Conservation (phyloP, 768 basidiomycete genomes). For the Leccinum aurantiacum region DNA sequence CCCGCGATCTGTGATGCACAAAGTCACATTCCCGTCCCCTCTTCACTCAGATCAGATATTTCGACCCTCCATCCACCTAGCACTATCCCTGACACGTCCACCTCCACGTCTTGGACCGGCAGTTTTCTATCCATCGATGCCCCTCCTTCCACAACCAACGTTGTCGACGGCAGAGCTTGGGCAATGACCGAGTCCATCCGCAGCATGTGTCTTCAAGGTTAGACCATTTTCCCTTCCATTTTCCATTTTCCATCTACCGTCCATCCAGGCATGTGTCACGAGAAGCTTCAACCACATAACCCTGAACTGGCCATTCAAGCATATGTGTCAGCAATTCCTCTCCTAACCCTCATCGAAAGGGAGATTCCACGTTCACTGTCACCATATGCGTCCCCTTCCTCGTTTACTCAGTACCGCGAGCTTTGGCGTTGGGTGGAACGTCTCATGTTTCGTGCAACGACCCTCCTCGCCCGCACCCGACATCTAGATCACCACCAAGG, state of each 20-base stretch:
- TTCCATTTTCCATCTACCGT: conserved; percentile 1
- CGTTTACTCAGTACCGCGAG: conserved; percentile 73
- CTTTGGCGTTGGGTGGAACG: conserved; percentile 85
- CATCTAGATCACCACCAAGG: conserved; percentile 36
- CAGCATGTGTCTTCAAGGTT: conserved; percentile 74
- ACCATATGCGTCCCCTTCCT: conserved; percentile 33
- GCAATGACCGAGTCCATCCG: conserved; percentile 70
- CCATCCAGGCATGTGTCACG: conserved; percentile 69
- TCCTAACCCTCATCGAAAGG: conserved; percentile 49
- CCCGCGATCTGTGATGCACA: conserved; percentile 55
- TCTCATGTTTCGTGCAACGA: conserved; percentile 76
- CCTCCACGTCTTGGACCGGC: conserved; percentile 51
- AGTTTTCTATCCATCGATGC: conserved; percentile 46
- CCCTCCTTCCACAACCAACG: conserved; percentile 47
- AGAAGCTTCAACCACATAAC: conserved; percentile 52
- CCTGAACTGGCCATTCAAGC: conserved; percentile 51
- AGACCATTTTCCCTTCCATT: conserved; percentile 13
- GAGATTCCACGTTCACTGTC: conserved; percentile 43
- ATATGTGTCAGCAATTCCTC: conserved; percentile 55
- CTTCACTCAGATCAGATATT: conserved; percentile 42
- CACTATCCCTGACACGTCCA: conserved; percentile 38
- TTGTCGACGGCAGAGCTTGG: conserved; percentile 72
- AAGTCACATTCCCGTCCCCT: conserved; percentile 48
- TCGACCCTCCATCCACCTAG: conserved; percentile 39
- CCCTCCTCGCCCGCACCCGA: conserved; percentile 55